Evolutionary conservation across 495 filamentous ascomycete species (phyloP), one percentile per base, ranked within the genome.

Genomic region (Sordaria brevicollis): DNA sequence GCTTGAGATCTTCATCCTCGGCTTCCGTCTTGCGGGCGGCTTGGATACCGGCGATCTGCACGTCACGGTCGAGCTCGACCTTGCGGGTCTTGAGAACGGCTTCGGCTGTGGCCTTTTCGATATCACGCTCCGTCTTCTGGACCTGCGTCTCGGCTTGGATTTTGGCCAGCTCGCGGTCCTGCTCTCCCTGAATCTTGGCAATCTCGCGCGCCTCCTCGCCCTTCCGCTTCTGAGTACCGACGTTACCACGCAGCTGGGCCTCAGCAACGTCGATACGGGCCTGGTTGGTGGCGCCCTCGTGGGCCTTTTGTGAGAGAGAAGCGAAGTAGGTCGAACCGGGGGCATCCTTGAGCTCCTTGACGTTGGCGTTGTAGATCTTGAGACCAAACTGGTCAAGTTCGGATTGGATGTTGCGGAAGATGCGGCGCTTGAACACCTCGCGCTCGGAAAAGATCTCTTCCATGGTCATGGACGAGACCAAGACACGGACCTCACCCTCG

Each of bases 361-460:
- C 87, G 79, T 92, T 91, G 76, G 89, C 86, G 74, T 92, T 91
- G 79, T 91, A 92, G 71, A 89, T 89, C 74, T 86, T 87, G 15
- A 93, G 79, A 37, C 90, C 91, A 74, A 93, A 92, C 73, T 92
- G 88, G 71, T 88, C 82, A 9, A 93, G 80, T 75, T 95, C 92
- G 37, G 81, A 83, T 78, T 93, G 90, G 39, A 95, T 91, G 76
- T 92, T 91, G 72, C 84, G 82, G 75, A 92, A 92, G 68, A 94
- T 91, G 68, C 91, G 85, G 35, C 83, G 83, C 81, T 93, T 93
- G 83, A 94, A 93, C 36, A 89, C 81, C 74, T 92, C 89, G n/a
- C 92, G 84, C 79, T 91, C 89, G 67, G 89, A 90, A 78, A 93
- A 93, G 54, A 95, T 89, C 80, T 93, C 92, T 75, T 94, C 92